Evolutionary conservation across 495 filamentous ascomycete genomes (phyloP).

Genomic region (Penicillium parvum): DNA sequence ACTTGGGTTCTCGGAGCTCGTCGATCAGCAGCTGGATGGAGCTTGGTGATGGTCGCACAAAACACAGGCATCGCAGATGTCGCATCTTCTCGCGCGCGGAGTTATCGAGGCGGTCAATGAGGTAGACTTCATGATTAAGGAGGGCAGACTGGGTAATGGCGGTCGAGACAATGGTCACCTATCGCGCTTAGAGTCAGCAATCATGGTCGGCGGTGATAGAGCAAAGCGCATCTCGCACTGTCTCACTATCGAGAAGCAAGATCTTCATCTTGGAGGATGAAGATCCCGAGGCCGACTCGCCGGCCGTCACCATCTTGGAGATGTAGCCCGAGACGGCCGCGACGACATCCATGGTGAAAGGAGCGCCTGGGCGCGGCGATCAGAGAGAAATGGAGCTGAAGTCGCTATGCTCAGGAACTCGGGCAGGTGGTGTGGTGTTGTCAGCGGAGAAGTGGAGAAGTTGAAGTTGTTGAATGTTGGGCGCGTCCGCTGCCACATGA

Average conservation of each 20-base stretch:
- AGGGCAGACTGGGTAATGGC: conserved; percentile 93
- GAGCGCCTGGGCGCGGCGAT: conserved; percentile 9
- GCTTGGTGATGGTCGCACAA: conserved; percentile 84
- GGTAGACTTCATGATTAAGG: conserved; percentile 96
- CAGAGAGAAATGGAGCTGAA: not conserved
- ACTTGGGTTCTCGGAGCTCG: conserved; percentile 92
- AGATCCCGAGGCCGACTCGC: conserved; percentile 62
- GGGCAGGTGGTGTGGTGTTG: conserved; percentile 5
- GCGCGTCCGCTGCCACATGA: conserved; percentile 29
- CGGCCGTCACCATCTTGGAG: conserved; percentile 91
- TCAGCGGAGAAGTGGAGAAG: conserved; percentile 20
- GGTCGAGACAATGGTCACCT: conserved; percentile 87
- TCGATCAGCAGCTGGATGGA: conserved; percentile 93
- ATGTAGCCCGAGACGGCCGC: conserved; percentile 91
- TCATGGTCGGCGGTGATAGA: not conserved
- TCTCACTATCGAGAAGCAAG: conserved; percentile 89
- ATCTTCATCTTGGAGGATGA: conserved; percentile 98
- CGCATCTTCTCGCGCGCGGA: conserved; percentile 92
- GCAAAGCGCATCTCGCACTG: conserved; percentile 52
- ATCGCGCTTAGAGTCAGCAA: conserved; percentile 14
- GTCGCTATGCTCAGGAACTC: not conserved
- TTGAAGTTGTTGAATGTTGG: conserved; percentile 24
- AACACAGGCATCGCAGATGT: conserved; percentile 89
- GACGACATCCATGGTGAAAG: conserved; percentile 77
- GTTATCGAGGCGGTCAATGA: conserved; percentile 94